Conservation (phyloP, 352 stramenopile genomes). For the Phytophthora syringae region DNA sequence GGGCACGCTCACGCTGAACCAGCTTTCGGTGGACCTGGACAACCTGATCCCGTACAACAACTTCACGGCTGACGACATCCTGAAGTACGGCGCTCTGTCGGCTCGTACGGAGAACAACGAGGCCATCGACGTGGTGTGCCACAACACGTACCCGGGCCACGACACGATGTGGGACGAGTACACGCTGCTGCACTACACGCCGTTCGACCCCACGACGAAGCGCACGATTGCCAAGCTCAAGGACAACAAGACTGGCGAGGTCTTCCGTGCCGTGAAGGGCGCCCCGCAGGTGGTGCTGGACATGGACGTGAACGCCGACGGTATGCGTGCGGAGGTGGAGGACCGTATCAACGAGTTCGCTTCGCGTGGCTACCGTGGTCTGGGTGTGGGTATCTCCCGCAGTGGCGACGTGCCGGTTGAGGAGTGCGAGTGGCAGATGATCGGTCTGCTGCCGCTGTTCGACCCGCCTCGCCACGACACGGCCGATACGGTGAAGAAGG, state of each 20-base stretch:
- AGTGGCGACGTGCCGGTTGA: constrained; percentile 71
- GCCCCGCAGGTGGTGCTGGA: constrained; percentile 91
- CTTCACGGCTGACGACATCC: constrained; percentile 61
- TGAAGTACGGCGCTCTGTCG: constrained; percentile 67
- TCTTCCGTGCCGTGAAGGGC: constrained; percentile 94
- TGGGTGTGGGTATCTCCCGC: constrained; percentile 59
- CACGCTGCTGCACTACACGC: constrained; percentile 81
- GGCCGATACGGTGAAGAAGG: constrained; percentile 89
- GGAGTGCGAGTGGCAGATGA: constrained; percentile 91
- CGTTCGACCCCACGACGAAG: constrained; percentile 90
- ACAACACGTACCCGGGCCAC: constrained; percentile 81
- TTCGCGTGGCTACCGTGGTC: constrained; percentile 69
- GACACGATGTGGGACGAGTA: constrained; percentile 82
- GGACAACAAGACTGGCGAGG: constrained; percentile 79
- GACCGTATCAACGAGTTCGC: constrained; percentile 85
- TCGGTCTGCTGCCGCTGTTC: constrained; percentile 93
- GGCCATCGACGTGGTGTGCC: constrained; percentile 75
- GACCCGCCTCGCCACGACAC: constrained; percentile 95
- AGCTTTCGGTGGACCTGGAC: constrained; percentile 94
- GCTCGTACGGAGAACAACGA: constrained; percentile 81
- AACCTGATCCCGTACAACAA: constrained; percentile 83
- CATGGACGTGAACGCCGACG: constrained; percentile 72
- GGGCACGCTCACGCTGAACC: constrained; percentile 95
- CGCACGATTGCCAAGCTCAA: constrained; percentile 91
- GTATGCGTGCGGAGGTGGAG: constrained; percentile 71